Evolutionary conservation across 176 grass and related monocot genomes (phyloP).

Genomic region (Lolium perenne): DNA sequence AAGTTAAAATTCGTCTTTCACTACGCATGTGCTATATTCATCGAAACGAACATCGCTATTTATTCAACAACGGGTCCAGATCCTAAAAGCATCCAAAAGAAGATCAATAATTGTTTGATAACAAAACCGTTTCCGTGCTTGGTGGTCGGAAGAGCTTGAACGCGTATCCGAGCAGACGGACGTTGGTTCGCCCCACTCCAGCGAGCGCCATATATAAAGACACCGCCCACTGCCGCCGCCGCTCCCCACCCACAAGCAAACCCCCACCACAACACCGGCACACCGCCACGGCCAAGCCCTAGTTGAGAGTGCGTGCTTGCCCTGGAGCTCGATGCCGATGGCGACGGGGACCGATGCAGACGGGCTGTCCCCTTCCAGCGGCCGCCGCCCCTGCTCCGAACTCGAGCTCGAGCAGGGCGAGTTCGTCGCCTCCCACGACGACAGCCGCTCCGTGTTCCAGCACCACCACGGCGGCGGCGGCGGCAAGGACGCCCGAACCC

Average conservation of each 20-base stretch:
- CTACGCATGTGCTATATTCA: too few relatives aligned
- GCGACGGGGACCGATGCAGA: not conserved
- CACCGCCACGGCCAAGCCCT: not conserved
- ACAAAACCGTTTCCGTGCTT: too few relatives aligned
- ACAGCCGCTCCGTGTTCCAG: not conserved
- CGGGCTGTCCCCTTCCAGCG: not conserved
- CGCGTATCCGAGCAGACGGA: too few relatives aligned
- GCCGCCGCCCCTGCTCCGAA: not conserved
- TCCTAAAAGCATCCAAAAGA: too few relatives aligned
- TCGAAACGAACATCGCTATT: too few relatives aligned
- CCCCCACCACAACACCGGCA: not conserved
- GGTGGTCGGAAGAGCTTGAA: too few relatives aligned
- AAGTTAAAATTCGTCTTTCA: too few relatives aligned
- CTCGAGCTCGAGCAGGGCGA: slow-evolving; percentile 35
- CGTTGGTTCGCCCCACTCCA: too few relatives aligned
- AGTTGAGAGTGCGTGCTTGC: not conserved
- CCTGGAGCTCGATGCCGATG: not conserved
- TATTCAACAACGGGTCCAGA: too few relatives aligned
- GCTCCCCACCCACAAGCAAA: not conserved
- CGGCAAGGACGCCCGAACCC: not conserved
- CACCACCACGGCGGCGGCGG: not conserved
- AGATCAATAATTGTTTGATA: too few relatives aligned
- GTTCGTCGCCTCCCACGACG: not conserved
- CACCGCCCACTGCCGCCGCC: too few relatives aligned
- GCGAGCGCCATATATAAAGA: too few relatives aligned